These are phyloP conservation scores for Eucalyptus decipiens DNA, from an alignment of 345 rosid genomes.

Conservation along the genomic window DNA sequence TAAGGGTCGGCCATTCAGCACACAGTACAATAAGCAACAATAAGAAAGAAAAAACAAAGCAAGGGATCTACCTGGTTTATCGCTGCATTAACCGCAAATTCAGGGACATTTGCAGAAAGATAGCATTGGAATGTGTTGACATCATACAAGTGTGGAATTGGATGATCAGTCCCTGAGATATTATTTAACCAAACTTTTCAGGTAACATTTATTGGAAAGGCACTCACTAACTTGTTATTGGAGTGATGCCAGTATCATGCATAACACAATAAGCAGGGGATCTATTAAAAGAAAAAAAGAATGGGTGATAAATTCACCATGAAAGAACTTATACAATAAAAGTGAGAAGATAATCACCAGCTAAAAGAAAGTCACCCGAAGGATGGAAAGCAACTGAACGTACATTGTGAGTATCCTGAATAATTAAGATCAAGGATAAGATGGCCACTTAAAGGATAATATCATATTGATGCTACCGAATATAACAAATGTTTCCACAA, in stretches of 20 bases:
- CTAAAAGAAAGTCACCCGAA: conserved; percentile 70
- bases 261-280: background rate
- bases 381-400: conserved; percentile 84
- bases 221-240: background rate
- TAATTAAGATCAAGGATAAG: background rate
- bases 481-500: background rate
- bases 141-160: conserved; percentile 72
- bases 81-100: conserved; percentile 51
- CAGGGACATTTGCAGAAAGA: conserved; percentile 35
- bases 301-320: background rate
- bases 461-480: background rate
- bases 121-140: conserved; percentile 2
- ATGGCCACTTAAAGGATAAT: background rate
- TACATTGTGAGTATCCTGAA: conserved; percentile 76
- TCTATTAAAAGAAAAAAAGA: background rate
- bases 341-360: conserved; percentile 24
- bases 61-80: conserved; percentile 62
- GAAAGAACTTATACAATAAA: background rate
- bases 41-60: background rate
- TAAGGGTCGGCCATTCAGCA: background rate
- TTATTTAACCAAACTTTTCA: background rate
- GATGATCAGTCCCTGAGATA: conserved; percentile 72
- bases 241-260: background rate
- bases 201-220: background rate
- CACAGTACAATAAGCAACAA: background rate